phyloP scores from a whole-genome alignment of 1,139 yeast genomes.

The Tardiomyces digboiensis region DNA sequence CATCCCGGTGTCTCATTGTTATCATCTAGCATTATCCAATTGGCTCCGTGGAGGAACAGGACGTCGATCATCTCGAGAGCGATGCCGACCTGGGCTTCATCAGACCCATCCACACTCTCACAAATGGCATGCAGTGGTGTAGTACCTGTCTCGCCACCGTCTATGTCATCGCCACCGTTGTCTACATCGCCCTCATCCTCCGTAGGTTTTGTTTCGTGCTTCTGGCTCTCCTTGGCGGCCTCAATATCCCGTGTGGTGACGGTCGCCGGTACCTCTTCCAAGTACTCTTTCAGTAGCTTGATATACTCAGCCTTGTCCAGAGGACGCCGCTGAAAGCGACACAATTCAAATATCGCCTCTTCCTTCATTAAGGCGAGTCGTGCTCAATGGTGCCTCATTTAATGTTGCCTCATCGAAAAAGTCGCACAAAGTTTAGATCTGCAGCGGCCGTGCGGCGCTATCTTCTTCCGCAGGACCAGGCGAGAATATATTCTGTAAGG shows the following conservation, averaged over 20 bases:
- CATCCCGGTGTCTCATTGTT: conserved; percentile 29
- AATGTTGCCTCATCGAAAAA: no score
- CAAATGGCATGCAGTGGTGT: conserved; percentile 69
- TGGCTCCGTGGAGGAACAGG: conserved; percentile 80
- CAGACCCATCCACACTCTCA: conserved; percentile 20
- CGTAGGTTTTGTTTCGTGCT: conserved; percentile 2
- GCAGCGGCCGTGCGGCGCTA: no score
- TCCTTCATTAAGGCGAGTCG: neutral
- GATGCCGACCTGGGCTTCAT: conserved; percentile 36
- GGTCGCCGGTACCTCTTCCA: conserved; percentile 67
- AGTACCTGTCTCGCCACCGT: conserved; percentile 46
- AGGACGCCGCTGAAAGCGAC: conserved; percentile 50
- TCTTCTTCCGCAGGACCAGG: no score
- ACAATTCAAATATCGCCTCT: conserved; percentile 48
- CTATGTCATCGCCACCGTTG: conserved; percentile 27
- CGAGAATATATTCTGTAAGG: no score
- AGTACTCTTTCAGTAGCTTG: conserved; percentile 33
- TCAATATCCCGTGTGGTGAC: conserved; percentile 72
- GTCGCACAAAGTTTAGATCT: no score
- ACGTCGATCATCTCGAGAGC: conserved; percentile 49
- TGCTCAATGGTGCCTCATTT: no score
- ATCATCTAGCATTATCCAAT: conserved; percentile 58
- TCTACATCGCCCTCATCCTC: conserved; percentile 17
- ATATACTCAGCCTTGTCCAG: conserved; percentile 34
- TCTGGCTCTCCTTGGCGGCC: conserved; percentile 3